Evolutionary conservation across 2,329 filamentous ascomycete genomes (phyloP), one percentile per base, ranked within the genome.

Genomic region (Fusarium verrucosum): DNA sequence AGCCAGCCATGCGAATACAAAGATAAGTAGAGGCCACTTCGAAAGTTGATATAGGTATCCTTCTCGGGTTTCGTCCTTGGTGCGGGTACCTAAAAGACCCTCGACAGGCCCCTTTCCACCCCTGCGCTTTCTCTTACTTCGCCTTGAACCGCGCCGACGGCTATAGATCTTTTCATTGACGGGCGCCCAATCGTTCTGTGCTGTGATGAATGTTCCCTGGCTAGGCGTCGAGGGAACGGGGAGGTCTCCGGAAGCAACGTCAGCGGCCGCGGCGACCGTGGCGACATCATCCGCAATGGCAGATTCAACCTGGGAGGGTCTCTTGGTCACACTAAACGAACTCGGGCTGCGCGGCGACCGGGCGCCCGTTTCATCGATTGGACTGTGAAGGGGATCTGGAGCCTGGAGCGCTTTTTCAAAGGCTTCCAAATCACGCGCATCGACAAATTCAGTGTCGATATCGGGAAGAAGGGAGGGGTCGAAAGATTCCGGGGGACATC

Each of bases 141-240:
- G 69, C 72, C 75, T 77, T 57, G 62, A 78, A 72, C 70, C 75
- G 72, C 76, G 73, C 72, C 77, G 81, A 47, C 62, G 65, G 14
- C 70, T 70, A 69, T 80, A 74, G 20, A 94, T 83, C 55, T 85
- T 88, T 74, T 94, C 87, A 69, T 91, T 89, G 13, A 98, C 87
- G 0, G 95, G 95, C 16, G 92, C 89, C 95, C 95, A 99, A 81
- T 99, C 95, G 76, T 96, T 96, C 73, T 96, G 87, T 36, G 95
- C 94, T 5, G 92, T 91, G 71, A 98, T 92, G 74, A 94, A 93
- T 45, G 86, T 78, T 35, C 77, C 79, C 56, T 77, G 76, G 3
- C 36, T 61, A 7, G 73, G 68, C 14, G 60, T 58, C 8, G 66
- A 56, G 5, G 70, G 58, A 10, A 66, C 50, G 5, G 68, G 60